These are phyloP conservation scores for Hebeloma cylindrosporum DNA, from an alignment of 768 basidiomycete species.

Conservation along the genomic window DNA sequence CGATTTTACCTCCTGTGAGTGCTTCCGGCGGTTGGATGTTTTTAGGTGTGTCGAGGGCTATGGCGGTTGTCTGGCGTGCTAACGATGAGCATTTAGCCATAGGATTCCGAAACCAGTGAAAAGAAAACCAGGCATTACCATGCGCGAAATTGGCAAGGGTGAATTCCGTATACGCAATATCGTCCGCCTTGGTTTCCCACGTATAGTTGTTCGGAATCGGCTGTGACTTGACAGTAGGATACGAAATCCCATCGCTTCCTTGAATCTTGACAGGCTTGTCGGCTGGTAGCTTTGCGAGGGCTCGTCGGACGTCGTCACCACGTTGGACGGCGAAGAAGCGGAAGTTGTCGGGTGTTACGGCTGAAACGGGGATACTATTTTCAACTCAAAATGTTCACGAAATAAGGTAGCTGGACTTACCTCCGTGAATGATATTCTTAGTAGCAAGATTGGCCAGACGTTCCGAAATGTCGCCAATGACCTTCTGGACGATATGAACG, in stretches of 20 bases:
- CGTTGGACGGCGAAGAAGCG: slow-evolving; percentile 2
- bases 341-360: slow-evolving; percentile 11
- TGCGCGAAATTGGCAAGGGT: slow-evolving; percentile 9
- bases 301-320: background rate
- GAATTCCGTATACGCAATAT: slow-evolving; percentile 1
- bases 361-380: background rate
- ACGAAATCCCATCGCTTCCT: slow-evolving; percentile 6
- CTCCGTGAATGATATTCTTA: slow-evolving; percentile 6
- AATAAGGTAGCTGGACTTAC: background rate
- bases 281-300: background rate
- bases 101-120: too few species aligned
- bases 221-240: slow-evolving; percentile 6
- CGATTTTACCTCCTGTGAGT: slow-evolving; percentile 7
- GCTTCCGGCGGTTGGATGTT: slow-evolving; percentile 9
- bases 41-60: background rate
- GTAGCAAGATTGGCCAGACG: background rate
- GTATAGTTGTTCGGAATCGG: slow-evolving; percentile 4
- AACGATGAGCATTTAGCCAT: too few species aligned
- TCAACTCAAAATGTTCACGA: background rate
- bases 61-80: too few species aligned
- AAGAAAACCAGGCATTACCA: too few species aligned
- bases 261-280: background rate
- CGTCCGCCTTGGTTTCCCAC: slow-evolving; percentile 3
- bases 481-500: slow-evolving; percentile 11
- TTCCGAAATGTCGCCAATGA: slow-evolving; percentile 7